Conservation (phyloP, 2,329 filamentous ascomycete genomes). For the Sporothrix phasma region DNA sequence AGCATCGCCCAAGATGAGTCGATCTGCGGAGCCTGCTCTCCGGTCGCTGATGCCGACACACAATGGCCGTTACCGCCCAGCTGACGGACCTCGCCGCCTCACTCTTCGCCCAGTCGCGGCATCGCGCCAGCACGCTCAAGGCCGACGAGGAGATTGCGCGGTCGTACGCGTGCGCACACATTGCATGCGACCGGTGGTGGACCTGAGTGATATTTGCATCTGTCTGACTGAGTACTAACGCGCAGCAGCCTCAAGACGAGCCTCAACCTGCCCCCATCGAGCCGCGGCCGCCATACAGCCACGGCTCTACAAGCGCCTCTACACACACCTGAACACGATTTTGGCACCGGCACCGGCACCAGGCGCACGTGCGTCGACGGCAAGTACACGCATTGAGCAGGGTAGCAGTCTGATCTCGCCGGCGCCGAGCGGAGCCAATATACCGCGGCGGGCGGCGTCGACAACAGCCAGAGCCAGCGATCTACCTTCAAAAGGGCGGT, state of each 20-base stretch:
- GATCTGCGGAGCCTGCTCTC: constrained; percentile 62
- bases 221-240: background rate
- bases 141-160: constrained; percentile 82
- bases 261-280: constrained; percentile 70
- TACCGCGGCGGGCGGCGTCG: constrained; percentile 1
- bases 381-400: constrained; percentile 17
- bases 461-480: constrained; percentile 15
- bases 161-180: constrained; percentile 72
- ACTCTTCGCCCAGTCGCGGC: constrained; percentile 69
- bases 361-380: constrained; percentile 26
- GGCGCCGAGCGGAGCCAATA: background rate
- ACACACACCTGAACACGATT: constrained; percentile 65
- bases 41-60: constrained; percentile 65
- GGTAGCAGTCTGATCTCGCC: constrained; percentile 26
- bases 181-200: constrained; percentile 73
- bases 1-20: constrained; percentile 49
- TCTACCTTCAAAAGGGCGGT: background rate
- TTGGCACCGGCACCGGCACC: constrained; percentile 32
- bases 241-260: constrained; percentile 56
- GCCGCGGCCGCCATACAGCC: constrained; percentile 69
- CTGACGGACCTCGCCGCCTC: constrained; percentile 63
- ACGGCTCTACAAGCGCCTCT: constrained; percentile 73
- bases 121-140: constrained; percentile 66
- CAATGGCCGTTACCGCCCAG: constrained; percentile 55
- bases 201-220: too few relatives aligned